These are phyloP conservation scores for Silene uniflora DNA, from an alignment of 148 eudicot genomes.

Conservation along the genomic window DNA sequence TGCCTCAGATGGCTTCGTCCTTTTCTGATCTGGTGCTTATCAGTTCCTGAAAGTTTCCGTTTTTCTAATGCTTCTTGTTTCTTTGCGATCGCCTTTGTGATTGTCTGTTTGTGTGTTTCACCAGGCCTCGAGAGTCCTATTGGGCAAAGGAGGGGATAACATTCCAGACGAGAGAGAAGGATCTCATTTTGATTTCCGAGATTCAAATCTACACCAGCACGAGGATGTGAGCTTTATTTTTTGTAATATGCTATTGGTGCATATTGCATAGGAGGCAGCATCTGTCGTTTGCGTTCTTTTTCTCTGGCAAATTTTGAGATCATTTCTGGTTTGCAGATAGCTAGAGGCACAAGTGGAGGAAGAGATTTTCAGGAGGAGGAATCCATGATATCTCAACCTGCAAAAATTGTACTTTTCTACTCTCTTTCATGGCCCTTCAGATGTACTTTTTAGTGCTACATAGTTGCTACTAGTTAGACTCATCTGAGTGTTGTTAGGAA, in stretches of 20 bases:
- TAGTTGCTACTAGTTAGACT: background rate
- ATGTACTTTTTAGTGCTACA: background rate
- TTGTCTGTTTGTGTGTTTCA: slow-evolving; percentile 22
- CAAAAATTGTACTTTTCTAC: slow-evolving; percentile 36
- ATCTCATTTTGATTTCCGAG: slow-evolving; percentile 23
- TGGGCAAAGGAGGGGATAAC: slow-evolving; percentile 33
- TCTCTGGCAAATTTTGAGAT: slow-evolving; percentile 25
- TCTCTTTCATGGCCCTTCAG: background rate
- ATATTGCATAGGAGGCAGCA: no score
- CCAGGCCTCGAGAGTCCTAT: slow-evolving; percentile 65
- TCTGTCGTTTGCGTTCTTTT: background rate
- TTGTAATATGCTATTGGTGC: background rate
- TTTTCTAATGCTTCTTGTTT: slow-evolving; percentile 6
- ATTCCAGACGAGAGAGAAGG: slow-evolving; percentile 32
- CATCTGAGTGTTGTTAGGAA: background rate
- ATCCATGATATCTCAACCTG: slow-evolving; percentile 39
- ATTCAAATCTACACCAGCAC: slow-evolving; percentile 33
- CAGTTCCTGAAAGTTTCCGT: slow-evolving; percentile 17
- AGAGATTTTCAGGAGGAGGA: slow-evolving; percentile 34
- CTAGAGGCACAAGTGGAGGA: slow-evolving; percentile 29
- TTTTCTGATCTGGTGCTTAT: slow-evolving; percentile 78
- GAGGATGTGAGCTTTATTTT: slow-evolving; percentile 40
- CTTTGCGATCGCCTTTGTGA: slow-evolving; percentile 20
- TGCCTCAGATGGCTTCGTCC: slow-evolving; percentile 61
- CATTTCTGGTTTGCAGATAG: slow-evolving; percentile 22